phyloP scores from a whole-genome alignment of 2,329 filamentous ascomycete genomes.

The Saccharata proteae region DNA sequence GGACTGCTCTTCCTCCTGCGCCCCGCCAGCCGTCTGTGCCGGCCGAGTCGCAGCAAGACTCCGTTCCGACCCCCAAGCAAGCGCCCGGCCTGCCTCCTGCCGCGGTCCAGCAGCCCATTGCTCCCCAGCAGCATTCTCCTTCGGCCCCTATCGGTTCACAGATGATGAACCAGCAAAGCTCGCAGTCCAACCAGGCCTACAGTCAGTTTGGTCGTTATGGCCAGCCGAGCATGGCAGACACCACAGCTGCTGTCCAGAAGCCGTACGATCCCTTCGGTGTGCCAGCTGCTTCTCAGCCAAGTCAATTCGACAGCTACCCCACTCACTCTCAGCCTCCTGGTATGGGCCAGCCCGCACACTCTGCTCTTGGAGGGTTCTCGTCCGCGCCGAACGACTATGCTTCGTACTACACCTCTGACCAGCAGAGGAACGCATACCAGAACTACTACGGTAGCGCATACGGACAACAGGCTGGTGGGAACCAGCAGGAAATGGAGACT shows the following conservation, averaged over 20 bases:
- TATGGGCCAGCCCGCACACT: conserved; percentile 42
- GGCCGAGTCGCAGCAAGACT: conserved; percentile 28
- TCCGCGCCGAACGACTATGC: conserved; percentile 70
- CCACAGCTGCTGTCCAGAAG: conserved; percentile 58
- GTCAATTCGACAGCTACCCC: conserved; percentile 34
- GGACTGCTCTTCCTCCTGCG: conserved; percentile 73
- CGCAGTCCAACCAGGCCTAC: conserved; percentile 33
- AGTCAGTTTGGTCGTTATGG: conserved; percentile 61
- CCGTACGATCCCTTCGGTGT: conserved; percentile 79
- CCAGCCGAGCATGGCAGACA: conserved; percentile 46
- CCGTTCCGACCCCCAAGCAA: conserved; percentile 42
- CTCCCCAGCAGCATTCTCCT: conserved; percentile 29
- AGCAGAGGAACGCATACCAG: conserved; percentile 61
- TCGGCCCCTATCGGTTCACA: conserved; percentile 39
- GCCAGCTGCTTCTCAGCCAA: conserved; percentile 43
- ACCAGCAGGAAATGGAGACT: conserved; percentile 54
- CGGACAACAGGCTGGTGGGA: conserved; percentile 42
- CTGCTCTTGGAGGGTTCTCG: conserved; percentile 55
- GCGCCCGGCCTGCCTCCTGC: conserved; percentile 52
- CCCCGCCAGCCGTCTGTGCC: conserved; percentile 31
- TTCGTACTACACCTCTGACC: conserved; percentile 70
- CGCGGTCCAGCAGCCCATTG: conserved; percentile 34
- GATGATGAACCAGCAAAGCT: conserved; percentile 40
- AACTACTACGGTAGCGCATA: conserved; percentile 50
- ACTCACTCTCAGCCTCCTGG: conserved; percentile 45